These are phyloP conservation scores for Prunella vulgaris DNA, from an alignment of 257 asterid species.

Conservation along the genomic window DNA sequence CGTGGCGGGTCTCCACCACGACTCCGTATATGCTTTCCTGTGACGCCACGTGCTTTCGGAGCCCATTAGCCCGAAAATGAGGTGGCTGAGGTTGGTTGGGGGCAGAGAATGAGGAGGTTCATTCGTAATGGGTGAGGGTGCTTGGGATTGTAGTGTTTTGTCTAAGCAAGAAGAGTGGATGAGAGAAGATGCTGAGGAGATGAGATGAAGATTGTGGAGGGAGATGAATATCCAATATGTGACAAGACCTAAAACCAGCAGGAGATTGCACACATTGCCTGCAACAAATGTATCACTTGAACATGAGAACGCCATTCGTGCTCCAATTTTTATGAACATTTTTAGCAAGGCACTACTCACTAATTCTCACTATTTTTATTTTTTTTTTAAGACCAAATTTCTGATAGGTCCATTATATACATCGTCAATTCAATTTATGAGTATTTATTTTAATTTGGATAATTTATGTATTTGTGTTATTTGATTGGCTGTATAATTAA, in stretches of 20 bases:
- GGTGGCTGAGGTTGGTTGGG: constrained; percentile 42
- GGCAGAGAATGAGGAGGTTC: neutral
- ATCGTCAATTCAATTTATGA: too few species aligned
- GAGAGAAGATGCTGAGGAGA: too few species aligned
- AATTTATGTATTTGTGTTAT: too few species aligned
- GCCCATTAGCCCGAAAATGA: constrained; percentile 46
- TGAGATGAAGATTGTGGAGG: neutral
- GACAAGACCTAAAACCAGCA: neutral
- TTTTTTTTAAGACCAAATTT: too few species aligned
- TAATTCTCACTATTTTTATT: too few species aligned
- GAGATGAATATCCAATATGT: neutral
- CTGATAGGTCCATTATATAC: too few species aligned
- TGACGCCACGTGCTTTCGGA: constrained; percentile 37
- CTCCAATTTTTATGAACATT: neutral
- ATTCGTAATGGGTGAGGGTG: neutral
- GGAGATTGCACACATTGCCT: neutral
- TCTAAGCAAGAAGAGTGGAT: too few species aligned
- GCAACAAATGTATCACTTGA: neutral
- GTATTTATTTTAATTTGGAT: too few species aligned
- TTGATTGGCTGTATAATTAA: too few species aligned
- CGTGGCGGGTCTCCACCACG: constrained; percentile 50
- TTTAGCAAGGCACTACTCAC: neutral
- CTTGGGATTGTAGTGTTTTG: neutral
- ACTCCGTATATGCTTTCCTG: constrained; percentile 36
- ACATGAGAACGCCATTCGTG: neutral